A percentile compares a stretch with the other conserved stretches of the same genome.
Conservation (phyloP, 2,329 filamentous ascomycete species). For the Graphilbum fragrans region DNA sequence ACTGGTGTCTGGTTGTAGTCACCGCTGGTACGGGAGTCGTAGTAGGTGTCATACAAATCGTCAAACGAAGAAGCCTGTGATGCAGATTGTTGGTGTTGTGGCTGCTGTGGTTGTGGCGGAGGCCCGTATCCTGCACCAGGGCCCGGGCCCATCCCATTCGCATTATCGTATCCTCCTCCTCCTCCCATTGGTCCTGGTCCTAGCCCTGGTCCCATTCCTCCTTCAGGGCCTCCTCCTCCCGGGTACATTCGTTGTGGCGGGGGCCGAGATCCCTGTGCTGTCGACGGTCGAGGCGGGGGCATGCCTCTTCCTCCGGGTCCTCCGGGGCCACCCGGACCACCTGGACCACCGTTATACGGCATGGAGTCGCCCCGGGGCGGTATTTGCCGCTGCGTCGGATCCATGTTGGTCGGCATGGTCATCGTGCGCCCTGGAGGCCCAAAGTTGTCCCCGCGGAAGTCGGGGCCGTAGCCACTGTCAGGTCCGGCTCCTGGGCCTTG, state of each 20-base stretch:
- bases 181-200: neutral
- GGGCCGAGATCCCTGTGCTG: slow-evolving; percentile 38
- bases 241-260: slow-evolving; percentile 38
- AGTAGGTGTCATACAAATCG: slow-evolving; percentile 44
- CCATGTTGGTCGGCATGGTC: slow-evolving; percentile 44
- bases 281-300: slow-evolving; percentile 35
- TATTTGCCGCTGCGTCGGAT: slow-evolving; percentile 24
- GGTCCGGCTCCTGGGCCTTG: slow-evolving; percentile 11
- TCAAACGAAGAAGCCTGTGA: slow-evolving; percentile 25
- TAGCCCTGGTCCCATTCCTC: neutral
- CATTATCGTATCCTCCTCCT: slow-evolving; percentile 3
- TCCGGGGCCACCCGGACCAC: slow-evolving; percentile 21
- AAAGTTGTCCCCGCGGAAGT: slow-evolving; percentile 29
- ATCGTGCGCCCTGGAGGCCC: slow-evolving; percentile 43
- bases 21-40: slow-evolving; percentile 21
- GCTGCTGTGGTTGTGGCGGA: slow-evolving; percentile 11
- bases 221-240: neutral
- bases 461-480: slow-evolving; percentile 19
- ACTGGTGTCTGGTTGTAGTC: slow-evolving; percentile 15
- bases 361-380: slow-evolving; percentile 27
- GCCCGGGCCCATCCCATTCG: neutral
- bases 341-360: slow-evolving; percentile 29
- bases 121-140: slow-evolving; percentile 23
- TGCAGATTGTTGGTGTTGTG: slow-evolving; percentile 15
- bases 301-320: neutral